Conservation (phyloP, 1,284 basidiomycete genomes). For the Trichosporon inkin region DNA sequence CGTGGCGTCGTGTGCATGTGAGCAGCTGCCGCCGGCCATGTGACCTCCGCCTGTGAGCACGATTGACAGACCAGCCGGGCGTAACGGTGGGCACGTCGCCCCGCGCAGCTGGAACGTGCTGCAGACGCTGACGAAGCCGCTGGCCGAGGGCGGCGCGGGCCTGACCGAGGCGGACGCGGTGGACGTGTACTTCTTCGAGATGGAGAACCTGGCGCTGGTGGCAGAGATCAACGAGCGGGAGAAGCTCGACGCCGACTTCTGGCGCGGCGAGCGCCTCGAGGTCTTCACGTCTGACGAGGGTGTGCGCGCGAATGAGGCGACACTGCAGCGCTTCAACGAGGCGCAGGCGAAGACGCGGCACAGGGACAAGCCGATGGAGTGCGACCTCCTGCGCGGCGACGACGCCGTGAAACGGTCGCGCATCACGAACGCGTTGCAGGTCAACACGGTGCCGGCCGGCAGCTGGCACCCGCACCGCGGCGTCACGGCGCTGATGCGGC, state of each 20-base stretch:
- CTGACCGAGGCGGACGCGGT: constrained; percentile 44
- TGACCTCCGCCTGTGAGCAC: not conserved
- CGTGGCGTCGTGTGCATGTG: constrained; percentile 40
- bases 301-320: not conserved
- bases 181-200: constrained; percentile 57
- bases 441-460: constrained; percentile 5
- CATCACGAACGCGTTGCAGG: constrained; percentile 2
- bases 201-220: constrained; percentile 64
- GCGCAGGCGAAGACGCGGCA: not conserved
- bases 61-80: constrained; percentile 20
- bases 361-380: not conserved
- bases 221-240: constrained; percentile 57
- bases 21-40: no score
- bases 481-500: constrained; percentile 17
- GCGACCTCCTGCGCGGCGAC: not conserved
- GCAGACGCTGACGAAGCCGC: constrained; percentile 23
- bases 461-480: constrained; percentile 23
- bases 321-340: not conserved
- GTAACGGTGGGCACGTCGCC: constrained; percentile 45
- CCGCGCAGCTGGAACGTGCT: constrained; percentile 30
- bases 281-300: constrained; percentile 9
- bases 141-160: constrained; percentile 34
- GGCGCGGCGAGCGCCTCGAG: constrained; percentile 30
- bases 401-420: constrained; percentile 10
- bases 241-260: constrained; percentile 32